Evolutionary conservation across 2,329 filamentous ascomycete species (phyloP).

Genomic region (Paracamarosporium sp.): DNA sequence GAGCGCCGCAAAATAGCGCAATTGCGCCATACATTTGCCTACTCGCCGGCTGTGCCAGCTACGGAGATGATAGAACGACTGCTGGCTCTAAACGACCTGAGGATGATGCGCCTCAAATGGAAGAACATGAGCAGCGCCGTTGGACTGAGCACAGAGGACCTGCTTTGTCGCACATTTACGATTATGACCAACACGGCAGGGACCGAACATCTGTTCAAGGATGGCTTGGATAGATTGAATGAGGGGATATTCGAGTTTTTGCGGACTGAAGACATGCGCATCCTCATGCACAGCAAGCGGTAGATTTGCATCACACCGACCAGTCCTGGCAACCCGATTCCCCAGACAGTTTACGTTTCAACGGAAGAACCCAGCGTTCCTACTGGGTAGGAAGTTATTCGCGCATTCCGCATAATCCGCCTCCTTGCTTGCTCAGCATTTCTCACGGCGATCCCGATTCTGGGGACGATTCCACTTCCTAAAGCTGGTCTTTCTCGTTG

Average conservation of each 20-base stretch:
- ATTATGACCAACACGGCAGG: slow-evolving; percentile 43
- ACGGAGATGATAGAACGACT: slow-evolving; percentile 39
- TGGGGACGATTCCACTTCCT: neutral
- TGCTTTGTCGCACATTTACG: slow-evolving; percentile 39
- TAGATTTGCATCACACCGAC: neutral
- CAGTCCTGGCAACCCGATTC: neutral
- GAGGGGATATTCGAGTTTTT: slow-evolving; percentile 40
- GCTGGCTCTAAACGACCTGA: slow-evolving; percentile 42
- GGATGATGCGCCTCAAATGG: slow-evolving; percentile 43
- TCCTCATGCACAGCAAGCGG: slow-evolving; percentile 36
- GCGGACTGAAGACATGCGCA: slow-evolving; percentile 38
- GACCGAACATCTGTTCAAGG: slow-evolving; percentile 42
- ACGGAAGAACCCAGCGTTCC: no score
- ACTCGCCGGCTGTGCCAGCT: slow-evolving; percentile 30
- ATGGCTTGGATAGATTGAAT: slow-evolving; percentile 37
- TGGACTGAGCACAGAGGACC: slow-evolving; percentile 39
- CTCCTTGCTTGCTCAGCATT: no score
- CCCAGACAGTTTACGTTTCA: no score
- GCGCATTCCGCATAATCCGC: no score
- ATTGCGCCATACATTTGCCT: slow-evolving; percentile 28
- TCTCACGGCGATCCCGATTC: no score
- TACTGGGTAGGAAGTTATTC: no score
- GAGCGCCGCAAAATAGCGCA: slow-evolving; percentile 38
- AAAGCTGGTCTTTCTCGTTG: slow-evolving; percentile 5
- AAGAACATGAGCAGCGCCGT: slow-evolving; percentile 44